Percentiles rank a stretch among this genome's conserved stretches.
Evolutionary conservation across 352 stramenopile species (phyloP).

Genomic region (Lagenidium giganteum): DNA sequence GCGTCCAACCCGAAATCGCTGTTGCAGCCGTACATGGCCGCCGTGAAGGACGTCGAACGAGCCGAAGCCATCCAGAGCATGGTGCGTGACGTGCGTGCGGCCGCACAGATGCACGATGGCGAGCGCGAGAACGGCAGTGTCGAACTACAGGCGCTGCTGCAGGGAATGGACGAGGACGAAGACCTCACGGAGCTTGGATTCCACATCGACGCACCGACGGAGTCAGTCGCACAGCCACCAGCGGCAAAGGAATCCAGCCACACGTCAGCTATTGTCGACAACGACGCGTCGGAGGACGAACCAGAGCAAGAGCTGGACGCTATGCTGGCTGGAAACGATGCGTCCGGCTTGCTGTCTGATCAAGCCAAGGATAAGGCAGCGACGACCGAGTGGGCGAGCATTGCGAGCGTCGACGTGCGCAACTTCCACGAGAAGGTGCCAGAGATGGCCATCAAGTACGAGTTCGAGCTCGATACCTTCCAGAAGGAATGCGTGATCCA

Average conservation of each 20-base stretch:
- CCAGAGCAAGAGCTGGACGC: conserved; percentile 34
- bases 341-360: no score
- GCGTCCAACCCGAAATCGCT: conserved; percentile 37
- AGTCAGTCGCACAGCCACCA: no score
- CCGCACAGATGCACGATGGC: conserved; percentile 31
- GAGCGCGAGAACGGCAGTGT: conserved; percentile 33
- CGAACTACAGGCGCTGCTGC: neutral
- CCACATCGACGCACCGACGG: no score
- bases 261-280: no score
- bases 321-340: conserved; percentile 26
- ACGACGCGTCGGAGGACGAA: conserved; percentile 12
- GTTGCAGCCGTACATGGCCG: conserved; percentile 50
- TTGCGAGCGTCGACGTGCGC: conserved; percentile 47
- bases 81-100: conserved; percentile 51
- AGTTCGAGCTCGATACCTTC: conserved; percentile 92
- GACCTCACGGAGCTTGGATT: no score
- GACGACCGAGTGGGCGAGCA: conserved; percentile 53
- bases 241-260: no score
- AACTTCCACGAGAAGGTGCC: conserved; percentile 72
- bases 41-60: conserved; percentile 31
- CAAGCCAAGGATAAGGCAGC: conserved; percentile 13
- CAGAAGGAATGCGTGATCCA: conserved; percentile 94
- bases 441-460: conserved; percentile 63
- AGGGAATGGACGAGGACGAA: neutral
- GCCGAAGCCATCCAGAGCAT: conserved; percentile 34